Conservation (phyloP, 148 eudicot genomes). For the Nepenthes mirabilis region DNA sequence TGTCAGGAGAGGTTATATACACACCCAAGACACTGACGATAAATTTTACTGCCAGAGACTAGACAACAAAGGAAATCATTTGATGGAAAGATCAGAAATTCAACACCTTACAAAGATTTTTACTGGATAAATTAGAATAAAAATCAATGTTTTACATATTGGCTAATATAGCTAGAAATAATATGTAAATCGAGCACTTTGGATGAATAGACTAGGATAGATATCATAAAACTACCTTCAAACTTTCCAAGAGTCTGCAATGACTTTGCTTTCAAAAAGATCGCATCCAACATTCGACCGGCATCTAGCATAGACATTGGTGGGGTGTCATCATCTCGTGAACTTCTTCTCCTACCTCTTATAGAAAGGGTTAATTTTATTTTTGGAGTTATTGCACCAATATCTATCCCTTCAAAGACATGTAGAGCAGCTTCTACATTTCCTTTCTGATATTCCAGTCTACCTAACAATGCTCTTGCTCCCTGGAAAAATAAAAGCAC, state of each 20-base stretch:
- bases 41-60: no score
- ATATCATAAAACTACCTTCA: conserved; percentile 36
- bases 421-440: conserved; percentile 83
- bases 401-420: conserved; percentile 91
- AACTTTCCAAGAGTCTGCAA: conserved; percentile 68
- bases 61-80: no score
- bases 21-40: no score
- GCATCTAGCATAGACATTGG: conserved; percentile 66
- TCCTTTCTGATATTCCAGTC: conserved; percentile 89
- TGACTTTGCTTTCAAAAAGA: conserved; percentile 76
- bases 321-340: conserved; percentile 29
- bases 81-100: no score
- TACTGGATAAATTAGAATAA: no score
- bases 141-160: no score
- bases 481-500: conserved; percentile 33
- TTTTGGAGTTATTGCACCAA: conserved; percentile 50
- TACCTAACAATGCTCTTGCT: conserved; percentile 91
- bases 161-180: neutral
- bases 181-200: neutral
- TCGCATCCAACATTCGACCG: conserved; percentile 62
- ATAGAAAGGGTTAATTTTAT: conserved; percentile 50
- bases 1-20: no score
- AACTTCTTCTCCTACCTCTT: conserved; percentile 31
- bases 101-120: no score
- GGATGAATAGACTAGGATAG: neutral